phyloP scores from a whole-genome alignment of 2,329 filamentous ascomycete species.

The Fusarium longipes region DNA sequence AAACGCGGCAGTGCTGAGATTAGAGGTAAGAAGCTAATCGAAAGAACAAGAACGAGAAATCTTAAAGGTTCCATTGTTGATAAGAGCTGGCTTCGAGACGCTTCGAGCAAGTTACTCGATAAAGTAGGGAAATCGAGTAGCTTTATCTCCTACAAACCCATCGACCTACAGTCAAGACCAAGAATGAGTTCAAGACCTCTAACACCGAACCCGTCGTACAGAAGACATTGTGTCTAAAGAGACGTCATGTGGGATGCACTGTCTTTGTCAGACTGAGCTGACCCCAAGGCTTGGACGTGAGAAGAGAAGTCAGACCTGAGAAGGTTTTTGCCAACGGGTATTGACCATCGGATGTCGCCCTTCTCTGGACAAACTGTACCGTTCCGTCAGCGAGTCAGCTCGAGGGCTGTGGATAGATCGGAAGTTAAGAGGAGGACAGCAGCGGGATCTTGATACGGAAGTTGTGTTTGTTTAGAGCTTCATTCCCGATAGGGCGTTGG shows the following conservation, averaged over 20 bases:
- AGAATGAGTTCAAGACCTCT: constrained; percentile 17
- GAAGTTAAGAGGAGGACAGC: constrained; percentile 29
- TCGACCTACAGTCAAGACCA: neutral
- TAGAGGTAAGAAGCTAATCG: neutral
- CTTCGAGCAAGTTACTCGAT: neutral
- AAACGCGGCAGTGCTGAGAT: constrained; percentile 6
- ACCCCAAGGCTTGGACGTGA: neutral
- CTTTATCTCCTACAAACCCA: constrained; percentile 14
- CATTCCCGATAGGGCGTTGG: neutral
- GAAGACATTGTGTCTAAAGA: constrained; percentile 1
- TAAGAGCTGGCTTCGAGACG: neutral
- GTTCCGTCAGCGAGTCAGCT: constrained; percentile 19
- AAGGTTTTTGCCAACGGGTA: constrained; percentile 3
- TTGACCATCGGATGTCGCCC: constrained; percentile 6
- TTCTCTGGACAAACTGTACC: constrained; percentile 4
- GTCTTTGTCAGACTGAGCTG: constrained; percentile 37
- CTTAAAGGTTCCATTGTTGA: constrained; percentile 20
- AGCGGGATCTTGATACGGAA: constrained; percentile 24
- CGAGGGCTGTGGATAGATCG: constrained; percentile 9
- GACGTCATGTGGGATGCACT: constrained; percentile 25
- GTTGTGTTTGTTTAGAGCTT: constrained; percentile 15
- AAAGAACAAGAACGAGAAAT: constrained; percentile 11
- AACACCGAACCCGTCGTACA: constrained; percentile 23
- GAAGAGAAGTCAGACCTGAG: neutral
- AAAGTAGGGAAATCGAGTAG: neutral